Percentiles rank a stretch among this genome's conserved stretches.
Evolutionary conservation across 73 alveolate species (phyloP).

Genomic region (Paramecium tetraurelia): DNA sequence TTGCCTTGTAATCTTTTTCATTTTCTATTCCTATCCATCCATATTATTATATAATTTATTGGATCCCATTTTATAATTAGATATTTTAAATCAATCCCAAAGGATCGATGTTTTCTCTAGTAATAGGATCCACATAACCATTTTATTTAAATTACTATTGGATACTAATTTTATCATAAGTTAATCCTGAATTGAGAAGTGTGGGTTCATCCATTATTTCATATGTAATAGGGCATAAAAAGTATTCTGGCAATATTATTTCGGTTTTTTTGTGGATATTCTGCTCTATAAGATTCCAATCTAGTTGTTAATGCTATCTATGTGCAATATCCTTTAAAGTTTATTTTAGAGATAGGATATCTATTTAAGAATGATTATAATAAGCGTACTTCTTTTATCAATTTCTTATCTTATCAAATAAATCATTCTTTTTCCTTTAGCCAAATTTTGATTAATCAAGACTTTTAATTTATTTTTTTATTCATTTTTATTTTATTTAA

Average conservation of each 20-base stretch:
- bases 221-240: not conserved
- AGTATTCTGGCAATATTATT: not conserved
- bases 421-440: not conserved
- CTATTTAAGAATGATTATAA: not conserved
- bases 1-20: not conserved
- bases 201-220: slow-evolving; percentile 23
- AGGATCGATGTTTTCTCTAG: not conserved
- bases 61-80: not conserved
- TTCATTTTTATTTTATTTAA: not conserved
- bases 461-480: slow-evolving; percentile 12
- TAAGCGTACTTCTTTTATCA: not conserved
- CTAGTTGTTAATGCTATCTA: not conserved
- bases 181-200: slow-evolving; percentile 1
- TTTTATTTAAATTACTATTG: not conserved
- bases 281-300: not conserved
- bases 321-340: not conserved
- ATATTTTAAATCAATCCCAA: not conserved
- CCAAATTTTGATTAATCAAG: not conserved
- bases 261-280: not conserved
- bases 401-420: not conserved
- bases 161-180: slow-evolving; percentile 24
- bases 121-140: slow-evolving; percentile 34
- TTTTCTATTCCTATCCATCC: slow-evolving; percentile 48
- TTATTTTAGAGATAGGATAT: not conserved
- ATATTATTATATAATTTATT: not conserved